Conservation (phyloP, 2,329 filamentous ascomycete genomes). For the Colletotrichum zoysiae region DNA sequence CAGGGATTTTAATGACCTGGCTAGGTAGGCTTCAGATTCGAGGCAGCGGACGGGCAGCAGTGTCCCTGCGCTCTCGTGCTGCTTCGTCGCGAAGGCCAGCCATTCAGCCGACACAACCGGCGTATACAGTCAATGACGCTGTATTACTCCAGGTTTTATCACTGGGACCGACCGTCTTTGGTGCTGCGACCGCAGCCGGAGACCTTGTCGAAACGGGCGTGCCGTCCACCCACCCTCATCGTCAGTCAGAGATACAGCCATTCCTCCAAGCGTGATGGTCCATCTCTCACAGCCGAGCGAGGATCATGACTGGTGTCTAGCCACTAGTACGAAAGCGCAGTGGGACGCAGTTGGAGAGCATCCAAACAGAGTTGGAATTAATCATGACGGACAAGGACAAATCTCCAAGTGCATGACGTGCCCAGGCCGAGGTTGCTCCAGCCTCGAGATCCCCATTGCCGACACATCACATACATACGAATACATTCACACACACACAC, state of each 20-base stretch:
- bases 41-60: conserved; percentile 17
- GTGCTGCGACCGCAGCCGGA: conserved; percentile 15
- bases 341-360: conserved; percentile 14
- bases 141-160: conserved; percentile 32
- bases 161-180: conserved; percentile 7
- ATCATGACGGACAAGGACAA: conserved; percentile 27
- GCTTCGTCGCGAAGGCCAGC: not conserved
- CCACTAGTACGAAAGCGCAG: conserved; percentile 11
- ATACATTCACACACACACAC: not conserved
- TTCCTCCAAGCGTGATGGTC: conserved; percentile 21
- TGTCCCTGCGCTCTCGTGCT: conserved; percentile 2
- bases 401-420: conserved; percentile 32
- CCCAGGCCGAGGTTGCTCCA: conserved; percentile 17
- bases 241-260: conserved; percentile 32
- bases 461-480: not conserved
- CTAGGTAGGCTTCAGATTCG: conserved; percentile 12
- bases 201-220: conserved; percentile 38
- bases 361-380: conserved; percentile 20
- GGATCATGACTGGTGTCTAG: conserved; percentile 26
- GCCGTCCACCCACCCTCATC: conserved; percentile 34
- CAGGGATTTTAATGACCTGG: conserved; percentile 41
- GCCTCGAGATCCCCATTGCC: conserved; percentile 14
- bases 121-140: conserved; percentile 30
- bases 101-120: conserved; percentile 36
- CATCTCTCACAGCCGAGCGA: conserved; percentile 1